Percentiles rank a stretch among this genome's conserved stretches.
phyloP scores from a whole-genome alignment of 169 alveolate species.

The Plasmodium cynomolgi region DNA sequence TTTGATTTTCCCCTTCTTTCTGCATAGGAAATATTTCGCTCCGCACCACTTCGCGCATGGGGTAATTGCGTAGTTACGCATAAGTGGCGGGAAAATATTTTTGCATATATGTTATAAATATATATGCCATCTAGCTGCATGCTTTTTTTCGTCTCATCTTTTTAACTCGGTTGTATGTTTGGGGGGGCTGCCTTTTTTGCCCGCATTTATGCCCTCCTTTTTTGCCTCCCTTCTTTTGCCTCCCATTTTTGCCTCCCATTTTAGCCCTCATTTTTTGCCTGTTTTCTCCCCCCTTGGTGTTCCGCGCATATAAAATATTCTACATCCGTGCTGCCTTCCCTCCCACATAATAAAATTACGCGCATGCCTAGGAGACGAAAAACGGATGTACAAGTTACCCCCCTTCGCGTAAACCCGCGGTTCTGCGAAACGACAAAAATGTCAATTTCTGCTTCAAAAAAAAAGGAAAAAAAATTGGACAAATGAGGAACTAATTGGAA shows the following conservation, averaged over 20 bases:
- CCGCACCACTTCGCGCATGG: background rate
- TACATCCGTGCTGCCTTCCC: background rate
- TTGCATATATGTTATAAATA: background rate
- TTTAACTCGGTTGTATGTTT: constrained; percentile 10
- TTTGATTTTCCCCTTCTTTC: background rate
- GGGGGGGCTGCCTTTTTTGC: background rate
- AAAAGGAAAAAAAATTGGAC: background rate
- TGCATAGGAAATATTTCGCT: background rate
- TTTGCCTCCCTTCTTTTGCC: no score
- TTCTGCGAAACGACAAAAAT: background rate
- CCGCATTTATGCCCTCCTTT: background rate
- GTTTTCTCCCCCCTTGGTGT: no score
- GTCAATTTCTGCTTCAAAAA: background rate
- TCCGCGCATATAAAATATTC: background rate
- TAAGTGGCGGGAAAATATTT: background rate
- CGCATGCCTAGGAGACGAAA: background rate
- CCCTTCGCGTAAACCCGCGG: background rate
- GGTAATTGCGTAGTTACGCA: background rate
- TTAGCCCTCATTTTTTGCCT: no score
- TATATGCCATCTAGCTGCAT: background rate
- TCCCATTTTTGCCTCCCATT: background rate
- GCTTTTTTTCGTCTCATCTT: background rate
- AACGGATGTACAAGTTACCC: background rate
- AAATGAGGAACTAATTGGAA: background rate
- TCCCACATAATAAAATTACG: background rate